These are phyloP conservation scores for Rhodotorula toruloides DNA, from an alignment of 768 basidiomycete genomes.

Conservation along the genomic window DNA sequence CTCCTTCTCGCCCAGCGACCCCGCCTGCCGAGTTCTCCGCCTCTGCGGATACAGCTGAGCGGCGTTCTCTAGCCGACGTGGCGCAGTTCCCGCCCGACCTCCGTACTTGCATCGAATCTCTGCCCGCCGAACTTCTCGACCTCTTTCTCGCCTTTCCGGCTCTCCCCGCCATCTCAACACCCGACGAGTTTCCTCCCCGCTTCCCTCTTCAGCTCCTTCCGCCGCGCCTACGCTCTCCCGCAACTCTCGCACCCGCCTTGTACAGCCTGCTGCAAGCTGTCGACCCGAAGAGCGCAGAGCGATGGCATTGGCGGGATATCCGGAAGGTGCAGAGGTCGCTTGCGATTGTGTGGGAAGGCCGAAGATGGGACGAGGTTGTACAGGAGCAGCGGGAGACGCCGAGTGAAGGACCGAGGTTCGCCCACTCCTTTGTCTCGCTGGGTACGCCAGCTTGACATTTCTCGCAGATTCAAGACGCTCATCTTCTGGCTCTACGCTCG, in stretches of 20 bases:
- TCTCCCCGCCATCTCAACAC: constrained; percentile 36
- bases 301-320: constrained; percentile 96
- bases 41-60: background rate
- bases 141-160: constrained; percentile 39
- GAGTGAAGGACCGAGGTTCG: constrained; percentile 31
- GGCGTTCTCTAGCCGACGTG: constrained; percentile 6
- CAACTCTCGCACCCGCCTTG: constrained; percentile 45
- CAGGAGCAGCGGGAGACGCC: constrained; percentile 56
- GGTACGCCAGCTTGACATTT: background rate
- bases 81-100: constrained; percentile 26
- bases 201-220: constrained; percentile 39
- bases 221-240: constrained; percentile 10
- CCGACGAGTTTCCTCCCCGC: constrained; percentile 24
- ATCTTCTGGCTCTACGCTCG: constrained; percentile 88
- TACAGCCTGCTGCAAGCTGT: constrained; percentile 62
- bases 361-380: constrained; percentile 63
- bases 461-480: constrained; percentile 68
- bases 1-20: background rate
- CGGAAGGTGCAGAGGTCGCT: constrained; percentile 80
- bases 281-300: constrained; percentile 65
- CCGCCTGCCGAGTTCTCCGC: background rate
- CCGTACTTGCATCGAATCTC: constrained; percentile 18
- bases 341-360: constrained; percentile 66
- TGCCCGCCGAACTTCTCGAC: constrained; percentile 34
- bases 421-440: background rate